Conservation (phyloP, 176 grass and related monocot species). For the Rhynchospora breviuscula region DNA sequence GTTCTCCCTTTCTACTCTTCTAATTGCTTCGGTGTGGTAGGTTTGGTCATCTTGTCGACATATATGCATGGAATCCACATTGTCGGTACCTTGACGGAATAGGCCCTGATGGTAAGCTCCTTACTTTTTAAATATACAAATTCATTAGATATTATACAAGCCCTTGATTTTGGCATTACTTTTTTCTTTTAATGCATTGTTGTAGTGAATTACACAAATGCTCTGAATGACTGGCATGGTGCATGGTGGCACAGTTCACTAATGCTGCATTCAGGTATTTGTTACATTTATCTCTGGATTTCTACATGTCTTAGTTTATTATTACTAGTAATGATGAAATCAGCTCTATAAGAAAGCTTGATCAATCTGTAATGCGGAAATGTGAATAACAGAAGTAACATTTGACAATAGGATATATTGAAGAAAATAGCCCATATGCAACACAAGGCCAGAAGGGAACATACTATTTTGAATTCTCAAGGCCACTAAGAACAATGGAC, state of each 20-base stretch:
- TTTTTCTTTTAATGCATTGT: constrained; percentile 14
- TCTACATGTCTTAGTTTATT: background rate
- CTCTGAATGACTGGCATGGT: constrained; percentile 94
- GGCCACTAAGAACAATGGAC: constrained; percentile 93
- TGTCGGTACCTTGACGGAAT: constrained; percentile 78
- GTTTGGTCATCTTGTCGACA: constrained; percentile 91
- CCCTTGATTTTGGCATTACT: constrained; percentile 9
- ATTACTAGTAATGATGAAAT: background rate
- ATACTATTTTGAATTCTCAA: constrained; percentile 94
- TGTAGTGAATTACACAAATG: constrained; percentile 82
- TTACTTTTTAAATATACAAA: constrained; percentile 13
- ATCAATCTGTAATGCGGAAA: constrained; percentile 9
- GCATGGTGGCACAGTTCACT: constrained; percentile 92
- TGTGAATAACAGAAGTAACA: constrained; percentile 14
- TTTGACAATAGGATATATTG: constrained; percentile 56
- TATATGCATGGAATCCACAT: constrained; percentile 96
- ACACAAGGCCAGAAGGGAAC: constrained; percentile 76
- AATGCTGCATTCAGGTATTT: constrained; percentile 59
- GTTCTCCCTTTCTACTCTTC: background rate
- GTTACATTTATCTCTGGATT: background rate
- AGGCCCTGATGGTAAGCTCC: constrained; percentile 63
- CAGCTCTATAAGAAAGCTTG: constrained; percentile 5
- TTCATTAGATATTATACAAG: background rate
- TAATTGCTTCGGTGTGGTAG: constrained; percentile 31
- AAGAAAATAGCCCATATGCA: constrained; percentile 82